These are phyloP conservation scores for Puccinia hordei DNA, from an alignment of 1,284 basidiomycete genomes.

Conservation along the genomic window DNA sequence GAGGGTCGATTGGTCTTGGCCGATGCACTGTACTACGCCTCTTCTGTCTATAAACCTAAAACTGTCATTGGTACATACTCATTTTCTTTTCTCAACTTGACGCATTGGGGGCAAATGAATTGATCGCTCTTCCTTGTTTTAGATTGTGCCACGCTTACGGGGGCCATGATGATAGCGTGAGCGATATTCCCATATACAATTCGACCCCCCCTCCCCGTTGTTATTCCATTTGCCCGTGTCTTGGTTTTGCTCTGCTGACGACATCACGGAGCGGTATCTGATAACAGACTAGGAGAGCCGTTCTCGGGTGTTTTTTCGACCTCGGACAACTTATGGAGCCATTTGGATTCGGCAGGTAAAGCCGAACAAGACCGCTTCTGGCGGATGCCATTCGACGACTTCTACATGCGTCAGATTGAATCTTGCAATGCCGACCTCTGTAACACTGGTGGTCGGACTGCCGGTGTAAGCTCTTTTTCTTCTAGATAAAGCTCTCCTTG, in stretches of 20 bases:
- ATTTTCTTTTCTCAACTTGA: neutral
- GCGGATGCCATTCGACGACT: slow-evolving; percentile 68
- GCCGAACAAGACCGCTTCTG: slow-evolving; percentile 68
- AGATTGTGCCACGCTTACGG: slow-evolving; percentile 72
- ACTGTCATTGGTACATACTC: slow-evolving; percentile 75
- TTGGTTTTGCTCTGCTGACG: too few species aligned
- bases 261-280: neutral
- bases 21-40: slow-evolving; percentile 84
- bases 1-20: slow-evolving; percentile 74
- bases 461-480: slow-evolving; percentile 61
- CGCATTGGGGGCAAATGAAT: neutral
- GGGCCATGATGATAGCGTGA: slow-evolving; percentile 57
- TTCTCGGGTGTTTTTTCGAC: slow-evolving; percentile 72
- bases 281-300: slow-evolving; percentile 68
- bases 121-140: neutral
- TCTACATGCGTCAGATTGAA: slow-evolving; percentile 72
- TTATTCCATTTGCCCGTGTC: too few species aligned
- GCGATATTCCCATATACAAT: too few species aligned
- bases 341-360: slow-evolving; percentile 71
- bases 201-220: too few species aligned
- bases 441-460: slow-evolving; percentile 72
- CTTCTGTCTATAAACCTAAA: slow-evolving; percentile 75
- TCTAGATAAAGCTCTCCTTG: neutral
- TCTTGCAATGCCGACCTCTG: slow-evolving; percentile 77
- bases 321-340: slow-evolving; percentile 64